Evolutionary conservation across 2,329 filamentous ascomycete species (phyloP).

Genomic region (Rhynchosporium agropyri): DNA sequence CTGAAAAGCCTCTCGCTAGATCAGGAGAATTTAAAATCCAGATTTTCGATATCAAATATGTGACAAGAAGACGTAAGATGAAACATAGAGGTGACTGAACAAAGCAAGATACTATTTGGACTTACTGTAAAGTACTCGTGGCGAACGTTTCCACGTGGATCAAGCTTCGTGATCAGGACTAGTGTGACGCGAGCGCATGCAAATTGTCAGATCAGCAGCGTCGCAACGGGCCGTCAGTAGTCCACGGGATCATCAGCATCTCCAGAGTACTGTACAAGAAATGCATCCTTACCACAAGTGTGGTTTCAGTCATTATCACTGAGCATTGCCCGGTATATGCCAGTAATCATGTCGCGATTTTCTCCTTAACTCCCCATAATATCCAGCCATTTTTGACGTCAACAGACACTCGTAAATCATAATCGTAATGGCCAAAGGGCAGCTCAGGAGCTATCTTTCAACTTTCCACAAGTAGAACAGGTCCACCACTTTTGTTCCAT

Average conservation of each 20-base stretch:
- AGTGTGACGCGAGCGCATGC: conserved; percentile 1
- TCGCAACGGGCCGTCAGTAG: not conserved
- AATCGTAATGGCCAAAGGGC: not conserved
- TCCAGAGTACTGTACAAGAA: not conserved
- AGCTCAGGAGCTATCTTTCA: conserved; percentile 53
- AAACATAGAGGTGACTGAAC: not conserved
- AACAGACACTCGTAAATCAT: conserved; percentile 10
- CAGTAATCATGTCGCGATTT: not conserved
- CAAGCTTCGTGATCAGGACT: not conserved
- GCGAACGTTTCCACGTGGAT: not conserved
- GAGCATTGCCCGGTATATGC: not conserved
- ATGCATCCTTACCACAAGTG: not conserved
- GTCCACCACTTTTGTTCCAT: conserved; percentile 61
- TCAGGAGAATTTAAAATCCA: not conserved
- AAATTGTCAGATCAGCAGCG: not conserved
- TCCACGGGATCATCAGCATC: not conserved
- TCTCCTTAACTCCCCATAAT: not conserved
- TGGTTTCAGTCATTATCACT: not conserved
- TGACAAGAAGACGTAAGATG: not conserved
- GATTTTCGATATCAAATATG: not conserved
- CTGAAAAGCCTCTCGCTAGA: not conserved
- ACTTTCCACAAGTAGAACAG: conserved; percentile 56
- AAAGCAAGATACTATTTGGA: not conserved
- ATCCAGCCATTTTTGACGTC: not conserved
- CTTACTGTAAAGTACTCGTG: not conserved